Base-by-base conservation (phyloP, 306 rosid species). In the Luffa aegyptiaca region DNA sequence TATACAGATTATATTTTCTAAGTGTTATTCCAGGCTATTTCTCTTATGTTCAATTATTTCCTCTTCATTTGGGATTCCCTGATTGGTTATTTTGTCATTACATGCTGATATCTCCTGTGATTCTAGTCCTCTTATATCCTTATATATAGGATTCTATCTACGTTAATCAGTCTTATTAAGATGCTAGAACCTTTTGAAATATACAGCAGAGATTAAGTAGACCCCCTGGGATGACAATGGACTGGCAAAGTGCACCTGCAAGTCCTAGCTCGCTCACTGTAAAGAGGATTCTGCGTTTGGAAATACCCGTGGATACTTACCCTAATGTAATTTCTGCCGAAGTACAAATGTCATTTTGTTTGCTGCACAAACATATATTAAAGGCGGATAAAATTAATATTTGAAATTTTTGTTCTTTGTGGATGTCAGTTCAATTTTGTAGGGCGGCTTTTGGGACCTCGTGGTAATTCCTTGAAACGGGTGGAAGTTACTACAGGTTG, bases 191-290 rank as follows among this genome's bases (percentile, higher is more conserved):
- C 36, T 56, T 59, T 55, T 77, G 53, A 61, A 78, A 83, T 72
- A 39, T 9, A 39, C 87, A 51, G 66, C 89, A 94, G 96, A 90
- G 98, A 88, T 80, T 92, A 86, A 82, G 90, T 82, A 92, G 94
- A 81, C 88, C 93, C 0, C 88, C 91, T 51, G 97, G 97, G 68
- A 90, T 89, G 98, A 89, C 97, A 59, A 93, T 94, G 98, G 98
- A 94, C 85, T 94, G 98, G 98, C 98, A 94, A 90, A 87, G 98
- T 58, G 97, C 96, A 44, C 96, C 98, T 2, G 98, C 98, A 7
- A 94, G 98, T 83, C 98, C 98, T 83, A 94, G 97, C 82, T 90
- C 96, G 0, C 90, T 63, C 84, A 92, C 97, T n/a, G 97, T 94
- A 44, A 94, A 94, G 87, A 90, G 96, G 86, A 94, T 94, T 87